Conservation (phyloP, 768 basidiomycete genomes). For the Hericium rajendrae region DNA sequence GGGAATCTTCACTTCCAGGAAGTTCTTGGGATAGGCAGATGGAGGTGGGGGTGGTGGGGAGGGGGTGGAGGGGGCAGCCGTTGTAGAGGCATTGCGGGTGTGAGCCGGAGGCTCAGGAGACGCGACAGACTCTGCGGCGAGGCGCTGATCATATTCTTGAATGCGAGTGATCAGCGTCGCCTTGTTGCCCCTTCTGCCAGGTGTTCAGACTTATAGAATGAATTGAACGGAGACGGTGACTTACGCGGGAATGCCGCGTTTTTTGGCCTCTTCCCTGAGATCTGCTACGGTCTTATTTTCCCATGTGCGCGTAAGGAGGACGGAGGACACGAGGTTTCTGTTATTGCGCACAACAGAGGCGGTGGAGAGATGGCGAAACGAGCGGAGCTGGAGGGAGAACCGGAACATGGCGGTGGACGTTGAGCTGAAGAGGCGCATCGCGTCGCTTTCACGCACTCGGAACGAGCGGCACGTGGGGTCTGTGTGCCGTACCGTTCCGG, state of each 20-base stretch:
- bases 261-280: conserved; percentile 44
- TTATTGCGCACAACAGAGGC: not conserved
- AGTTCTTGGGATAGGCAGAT: conserved; percentile 21
- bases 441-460: not conserved
- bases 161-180: conserved; percentile 44
- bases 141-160: conserved; percentile 32
- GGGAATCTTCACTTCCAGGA: conserved; percentile 47
- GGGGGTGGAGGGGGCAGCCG: conserved; percentile 6
- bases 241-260: conserved; percentile 47
- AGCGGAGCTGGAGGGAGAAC: conserved; percentile 13
- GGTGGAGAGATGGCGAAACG: conserved; percentile 13
- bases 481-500: too few species aligned
- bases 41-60: conserved; percentile 16
- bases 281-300: conserved; percentile 39
- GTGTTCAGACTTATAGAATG: conserved; percentile 7
- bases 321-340: conserved; percentile 40
- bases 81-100: conserved; percentile 19
- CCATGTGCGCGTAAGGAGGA: conserved; percentile 49
- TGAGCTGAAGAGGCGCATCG: not conserved
- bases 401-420: conserved; percentile 20
- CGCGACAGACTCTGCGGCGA: conserved; percentile 7
- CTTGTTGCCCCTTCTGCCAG: conserved; percentile 44
- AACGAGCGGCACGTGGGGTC: too few species aligned
- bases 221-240: conserved; percentile 9
- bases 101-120: conserved; percentile 7